A percentile compares a stretch with the other conserved stretches of the same genome.
Conservation (phyloP, 2,329 filamentous ascomycete genomes). For the Pseudocercospora musae region DNA sequence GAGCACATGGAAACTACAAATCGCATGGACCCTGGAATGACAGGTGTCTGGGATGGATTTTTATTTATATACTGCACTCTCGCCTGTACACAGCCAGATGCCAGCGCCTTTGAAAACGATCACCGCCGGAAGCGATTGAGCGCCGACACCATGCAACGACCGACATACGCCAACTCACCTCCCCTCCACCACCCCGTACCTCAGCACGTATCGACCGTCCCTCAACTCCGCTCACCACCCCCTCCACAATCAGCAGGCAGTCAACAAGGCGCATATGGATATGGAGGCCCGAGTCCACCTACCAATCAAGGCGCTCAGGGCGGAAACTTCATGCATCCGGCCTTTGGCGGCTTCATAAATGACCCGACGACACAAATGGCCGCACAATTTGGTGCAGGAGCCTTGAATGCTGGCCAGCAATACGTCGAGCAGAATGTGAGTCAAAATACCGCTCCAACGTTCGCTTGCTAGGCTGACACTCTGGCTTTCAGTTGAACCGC, state of each 20-base stretch:
- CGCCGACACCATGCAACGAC: conserved; percentile 72
- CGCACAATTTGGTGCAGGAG: conserved; percentile 88
- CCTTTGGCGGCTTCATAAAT: conserved; percentile 90
- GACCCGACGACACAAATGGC: conserved; percentile 94
- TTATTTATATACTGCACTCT: too few relatives aligned
- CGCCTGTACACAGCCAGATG: background rate
- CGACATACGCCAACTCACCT: conserved; percentile 77
- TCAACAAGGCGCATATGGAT: conserved; percentile 64
- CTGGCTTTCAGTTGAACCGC: conserved; percentile 58
- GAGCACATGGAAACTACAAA: background rate
- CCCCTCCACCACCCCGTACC: conserved; percentile 95
- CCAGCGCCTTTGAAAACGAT: background rate
- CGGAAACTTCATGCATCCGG: conserved; percentile 47
- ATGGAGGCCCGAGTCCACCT: conserved; percentile 48
- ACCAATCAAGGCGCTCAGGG: conserved; percentile 44
- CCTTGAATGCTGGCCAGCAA: conserved; percentile 86
- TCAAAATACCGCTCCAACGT: background rate
- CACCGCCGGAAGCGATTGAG: background rate
- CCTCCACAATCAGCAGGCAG: conserved; percentile 69
- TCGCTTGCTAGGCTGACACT: background rate
- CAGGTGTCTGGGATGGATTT: background rate
- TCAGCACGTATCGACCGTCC: conserved; percentile 96
- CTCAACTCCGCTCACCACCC: conserved; percentile 90
- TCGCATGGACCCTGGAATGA: background rate
- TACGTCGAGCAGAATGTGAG: conserved; percentile 84